A percentile compares a stretch with the other conserved stretches of the same genome.
Evolutionary conservation across 305 asterid species (phyloP).

Genomic region (Fraxinus sp.): DNA sequence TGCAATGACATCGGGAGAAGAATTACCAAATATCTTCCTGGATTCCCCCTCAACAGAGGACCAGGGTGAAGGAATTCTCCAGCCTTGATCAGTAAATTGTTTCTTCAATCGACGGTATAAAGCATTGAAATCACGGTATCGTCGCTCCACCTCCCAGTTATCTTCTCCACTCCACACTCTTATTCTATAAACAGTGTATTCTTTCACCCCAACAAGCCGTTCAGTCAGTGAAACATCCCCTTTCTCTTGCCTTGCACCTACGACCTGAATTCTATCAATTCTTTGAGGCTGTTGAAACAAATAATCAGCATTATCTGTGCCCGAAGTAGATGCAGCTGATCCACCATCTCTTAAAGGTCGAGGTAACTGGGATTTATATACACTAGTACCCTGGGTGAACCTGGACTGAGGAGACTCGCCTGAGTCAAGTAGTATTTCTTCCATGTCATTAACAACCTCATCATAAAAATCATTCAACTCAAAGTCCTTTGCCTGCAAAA

Average conservation of each 20-base stretch:
- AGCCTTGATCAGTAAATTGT: slow-evolving; percentile 57
- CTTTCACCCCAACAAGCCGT: slow-evolving; percentile 79
- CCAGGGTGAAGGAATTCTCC: slow-evolving; percentile 85
- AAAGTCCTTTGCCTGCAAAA: slow-evolving; percentile 50
- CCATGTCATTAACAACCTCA: slow-evolving; percentile 90
- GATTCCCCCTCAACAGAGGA: slow-evolving; percentile 75
- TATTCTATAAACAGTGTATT: slow-evolving; percentile 69
- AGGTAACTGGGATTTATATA: slow-evolving; percentile 45
- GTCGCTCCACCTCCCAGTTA: slow-evolving; percentile 78
- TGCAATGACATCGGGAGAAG: slow-evolving; percentile 70
- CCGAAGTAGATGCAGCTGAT: slow-evolving; percentile 87
- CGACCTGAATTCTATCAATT: slow-evolving; percentile 69
- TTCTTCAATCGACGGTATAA: slow-evolving; percentile 65
- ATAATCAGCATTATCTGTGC: slow-evolving; percentile 49
- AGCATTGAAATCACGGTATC: slow-evolving; percentile 84
- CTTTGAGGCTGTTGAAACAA: slow-evolving; percentile 48
- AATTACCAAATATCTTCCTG: slow-evolving; percentile 74
- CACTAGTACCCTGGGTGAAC: slow-evolving; percentile 37
- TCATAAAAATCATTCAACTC: slow-evolving; percentile 61
- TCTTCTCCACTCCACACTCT: slow-evolving; percentile 64
- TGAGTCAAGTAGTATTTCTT: slow-evolving; percentile 84
- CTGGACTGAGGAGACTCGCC: slow-evolving; percentile 52
- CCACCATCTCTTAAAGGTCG: slow-evolving; percentile 84
- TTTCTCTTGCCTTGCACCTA: slow-evolving; percentile 71
- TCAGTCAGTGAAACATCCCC: slow-evolving; percentile 89